Evolutionary conservation across 306 rosid species (phyloP), one percentile per base, ranked within the genome.

Genomic region (Macrotyloma uniflorum): DNA sequence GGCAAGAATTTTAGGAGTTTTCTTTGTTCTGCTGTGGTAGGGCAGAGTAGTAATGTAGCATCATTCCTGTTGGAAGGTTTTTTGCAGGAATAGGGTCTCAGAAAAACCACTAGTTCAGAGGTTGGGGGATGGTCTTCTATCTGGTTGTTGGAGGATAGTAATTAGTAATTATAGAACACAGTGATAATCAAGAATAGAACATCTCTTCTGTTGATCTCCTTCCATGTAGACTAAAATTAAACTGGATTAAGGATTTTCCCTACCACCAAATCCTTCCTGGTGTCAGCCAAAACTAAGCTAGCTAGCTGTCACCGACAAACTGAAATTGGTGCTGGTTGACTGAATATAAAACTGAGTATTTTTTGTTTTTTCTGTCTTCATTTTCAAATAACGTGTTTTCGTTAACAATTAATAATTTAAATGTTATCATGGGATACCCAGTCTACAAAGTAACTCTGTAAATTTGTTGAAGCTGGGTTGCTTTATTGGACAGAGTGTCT

Each of bases 381-480:
- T 14, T 58, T 58, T 26, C 65, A 26, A 12, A 26, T 57, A 18
- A 13, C 5, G 10, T 26, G 10, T 26, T 58, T 57, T 57, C 4
- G 5, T 57, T 24, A 23, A 10, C 0, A 55, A 55, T 55, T 55
- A 55, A 23, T 55, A 55, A 55, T 23, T 55, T 10, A 13, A 58
- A 58, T 26, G 5, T 4, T 13, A 13, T 13, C 65, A 32, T 54
- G 7, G 62, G 62, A 54, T 40, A 51, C 53, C 32, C 19, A 9
- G 63, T 24, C 36, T 9, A 22, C 46, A 16, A 26, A 51, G 43
- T 42, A 40, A 26, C 32, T 63, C 15, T 43, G 11, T 14, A 63
- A 15, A 53, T 19, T 70, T 62, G 58, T 69, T 50, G 78, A 59
- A 55, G 78, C 42, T 40, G 62, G 46, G 38, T 47, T 40, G 70